Evolutionary conservation across 371 early-diverging fungal species (phyloP), one percentile per base, ranked within the genome.

Genomic region (Mucor lusitanicus): DNA sequence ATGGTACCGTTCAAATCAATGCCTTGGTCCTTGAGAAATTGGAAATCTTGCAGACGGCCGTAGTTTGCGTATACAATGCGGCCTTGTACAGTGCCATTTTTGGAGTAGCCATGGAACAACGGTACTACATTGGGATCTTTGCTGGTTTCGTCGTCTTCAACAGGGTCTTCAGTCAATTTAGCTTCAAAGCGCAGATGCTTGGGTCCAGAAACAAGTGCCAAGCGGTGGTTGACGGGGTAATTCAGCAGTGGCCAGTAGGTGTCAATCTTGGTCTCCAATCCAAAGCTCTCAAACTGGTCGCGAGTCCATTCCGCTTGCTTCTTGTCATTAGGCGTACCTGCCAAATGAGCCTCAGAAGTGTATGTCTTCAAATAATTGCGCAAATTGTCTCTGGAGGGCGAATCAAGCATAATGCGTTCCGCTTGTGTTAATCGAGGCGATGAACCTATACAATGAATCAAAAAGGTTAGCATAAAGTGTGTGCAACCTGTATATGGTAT

Each of bases 51-150:
- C 9, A 76, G 54, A 15, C 82, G 69, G 53, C 91, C 90, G 68
- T 88, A 91, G 67, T 90, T 87, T 27, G 88, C 91, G 70, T 91
- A 91, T 3, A 91, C 81, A 7, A 91, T 75, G 53, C 74, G 83
- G 7, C 86, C 90, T 6, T 74, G 81, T 5, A 82, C 88, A 37
- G 84, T 85, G 15, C 91, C 91, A 32, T 82, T 77, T 35, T 88
- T 87, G 21, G 89, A 85, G 65, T 87, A 87, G 15, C 60, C 91
- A 61, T 88, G 91, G 66, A 90, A 91, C 6, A 85, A 78, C 3
- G 90, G 91, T 1, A 89, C 76, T 13, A 70, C 83, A 28, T 73
- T 60, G 3, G 75, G 80, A 60, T 88, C 75, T 11, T 79, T 73
- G 27, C 84, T 80, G 0, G 88, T 85, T 68, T 73, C 39, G 71